phyloP scores from a whole-genome alignment of 2,329 filamentous ascomycete genomes.

The Hypoxylon sp. region DNA sequence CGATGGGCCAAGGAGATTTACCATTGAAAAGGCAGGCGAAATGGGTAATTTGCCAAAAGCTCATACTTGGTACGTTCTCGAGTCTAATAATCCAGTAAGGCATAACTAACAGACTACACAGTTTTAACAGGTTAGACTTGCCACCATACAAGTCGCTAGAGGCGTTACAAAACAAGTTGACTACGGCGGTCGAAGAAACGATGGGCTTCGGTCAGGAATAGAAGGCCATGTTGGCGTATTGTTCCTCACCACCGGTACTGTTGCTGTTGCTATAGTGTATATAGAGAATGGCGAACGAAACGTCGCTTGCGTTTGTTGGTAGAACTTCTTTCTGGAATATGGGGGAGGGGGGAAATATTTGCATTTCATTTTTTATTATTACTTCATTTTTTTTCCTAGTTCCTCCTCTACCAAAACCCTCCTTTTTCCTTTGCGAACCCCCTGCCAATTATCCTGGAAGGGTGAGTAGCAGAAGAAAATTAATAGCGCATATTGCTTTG shows the following conservation, averaged over 20 bases:
- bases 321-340: constrained; percentile 19
- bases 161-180: constrained; percentile 86
- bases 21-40: constrained; percentile 97
- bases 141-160: constrained; percentile 93
- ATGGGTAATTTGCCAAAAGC: constrained; percentile 92
- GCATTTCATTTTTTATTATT: constrained; percentile 24
- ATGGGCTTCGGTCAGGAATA: constrained; percentile 99
- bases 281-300: constrained; percentile 43
- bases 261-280: constrained; percentile 46
- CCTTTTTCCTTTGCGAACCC: constrained; percentile 1
- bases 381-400: constrained; percentile 5
- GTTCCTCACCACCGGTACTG: constrained; percentile 16
- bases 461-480: background rate
- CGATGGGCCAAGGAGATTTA: constrained; percentile 94
- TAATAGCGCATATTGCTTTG: constrained; percentile 12
- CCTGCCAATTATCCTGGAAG: background rate
- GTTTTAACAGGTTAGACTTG: constrained; percentile 96
- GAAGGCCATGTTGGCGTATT: constrained; percentile 37
- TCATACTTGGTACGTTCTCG: constrained; percentile 86
- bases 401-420: constrained; percentile 4
- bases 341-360: constrained; percentile 29
- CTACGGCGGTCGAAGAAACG: constrained; percentile 97
- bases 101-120: constrained; percentile 54
- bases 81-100: constrained; percentile 9
- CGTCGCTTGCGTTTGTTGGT: constrained; percentile 26